phyloP scores from a whole-genome alignment of 768 basidiomycete species.

The Tulasnella sp. region DNA sequence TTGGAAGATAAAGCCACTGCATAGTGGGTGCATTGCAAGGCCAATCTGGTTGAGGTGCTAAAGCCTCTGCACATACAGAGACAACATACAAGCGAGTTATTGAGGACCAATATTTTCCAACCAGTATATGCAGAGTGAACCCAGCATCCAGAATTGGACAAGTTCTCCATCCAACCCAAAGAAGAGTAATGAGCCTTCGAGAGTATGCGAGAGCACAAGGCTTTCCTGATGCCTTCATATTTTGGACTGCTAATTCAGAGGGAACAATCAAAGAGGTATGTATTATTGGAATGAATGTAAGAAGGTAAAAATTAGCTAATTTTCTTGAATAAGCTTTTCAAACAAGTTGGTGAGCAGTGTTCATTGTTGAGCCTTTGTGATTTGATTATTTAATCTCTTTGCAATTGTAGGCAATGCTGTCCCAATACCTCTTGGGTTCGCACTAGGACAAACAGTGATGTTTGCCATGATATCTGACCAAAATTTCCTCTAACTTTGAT shows the following conservation, averaged over 20 bases:
- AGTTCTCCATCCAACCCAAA: constrained; percentile 44
- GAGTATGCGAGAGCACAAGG: constrained; percentile 75
- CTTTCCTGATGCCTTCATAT: constrained; percentile 66
- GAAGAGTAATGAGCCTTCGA: constrained; percentile 60
- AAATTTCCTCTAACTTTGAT: too few species aligned
- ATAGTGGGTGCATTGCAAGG: not conserved
- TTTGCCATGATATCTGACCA: not conserved
- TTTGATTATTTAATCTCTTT: not conserved
- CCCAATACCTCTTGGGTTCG: constrained; percentile 63
- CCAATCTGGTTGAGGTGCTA: not conserved
- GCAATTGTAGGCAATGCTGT: constrained; percentile 68
- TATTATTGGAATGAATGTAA: too few species aligned
- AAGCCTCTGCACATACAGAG: not conserved
- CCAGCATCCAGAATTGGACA: constrained; percentile 17
- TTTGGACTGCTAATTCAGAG: constrained; percentile 47
- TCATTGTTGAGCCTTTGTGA: not conserved
- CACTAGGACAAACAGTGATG: constrained; percentile 45
- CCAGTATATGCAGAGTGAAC: not conserved
- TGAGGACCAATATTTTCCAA: not conserved
- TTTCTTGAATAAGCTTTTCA: not conserved
- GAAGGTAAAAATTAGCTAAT: not conserved
- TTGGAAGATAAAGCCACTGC: not conserved
- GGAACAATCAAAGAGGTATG: constrained; percentile 49
- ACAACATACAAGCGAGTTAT: not conserved
- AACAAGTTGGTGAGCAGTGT: constrained; percentile 20